Percentiles rank a stretch among this genome's conserved stretches.
These are phyloP conservation scores for Monocercomonoides exilis DNA, from an alignment of 78 protist genomes.

Conservation along the genomic window DNA sequence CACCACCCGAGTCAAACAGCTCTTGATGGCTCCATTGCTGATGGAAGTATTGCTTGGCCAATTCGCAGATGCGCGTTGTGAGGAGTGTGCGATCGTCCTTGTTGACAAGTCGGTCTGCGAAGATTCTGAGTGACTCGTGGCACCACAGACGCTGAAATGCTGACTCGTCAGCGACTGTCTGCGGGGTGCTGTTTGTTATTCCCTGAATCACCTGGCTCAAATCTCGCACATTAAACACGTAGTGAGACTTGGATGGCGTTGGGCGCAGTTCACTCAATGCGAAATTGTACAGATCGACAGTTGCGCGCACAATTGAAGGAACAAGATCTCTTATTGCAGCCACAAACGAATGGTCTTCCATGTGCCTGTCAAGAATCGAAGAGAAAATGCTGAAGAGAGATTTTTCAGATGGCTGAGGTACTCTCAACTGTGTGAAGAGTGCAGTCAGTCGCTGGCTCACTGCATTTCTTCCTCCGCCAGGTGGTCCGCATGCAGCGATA, in stretches of 20 bases:
- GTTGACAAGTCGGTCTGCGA: constrained; percentile 54
- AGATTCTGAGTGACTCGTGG: constrained; percentile 63
- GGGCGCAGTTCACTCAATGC: constrained; percentile 40
- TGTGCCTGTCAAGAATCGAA: constrained; percentile 49
- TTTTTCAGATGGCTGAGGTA: constrained; percentile 31
- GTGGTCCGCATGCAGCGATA: constrained; percentile 17
- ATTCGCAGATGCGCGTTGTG: neutral
- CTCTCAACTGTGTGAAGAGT: constrained; percentile 39
- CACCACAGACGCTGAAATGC: constrained; percentile 34
- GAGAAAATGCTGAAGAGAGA: constrained; percentile 49
- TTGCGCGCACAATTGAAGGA: neutral
- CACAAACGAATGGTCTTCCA: neutral
- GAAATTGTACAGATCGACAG: neutral
- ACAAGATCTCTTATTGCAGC: neutral
- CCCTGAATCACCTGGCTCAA: constrained; percentile 48
- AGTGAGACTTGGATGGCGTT: constrained; percentile 58
- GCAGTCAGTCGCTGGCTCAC: constrained; percentile 50
- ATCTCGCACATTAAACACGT: constrained; percentile 64
- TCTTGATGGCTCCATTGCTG: neutral
- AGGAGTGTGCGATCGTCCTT: constrained; percentile 30
- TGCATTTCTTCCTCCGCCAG: constrained; percentile 57
- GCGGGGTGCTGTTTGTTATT: neutral
- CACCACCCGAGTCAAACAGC: neutral
- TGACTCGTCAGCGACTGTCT: neutral
- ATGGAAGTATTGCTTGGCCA: neutral